Evolutionary conservation across 345 rosid genomes (phyloP), one percentile per base, ranked within the genome.

Genomic region (Camelina laxa): DNA sequence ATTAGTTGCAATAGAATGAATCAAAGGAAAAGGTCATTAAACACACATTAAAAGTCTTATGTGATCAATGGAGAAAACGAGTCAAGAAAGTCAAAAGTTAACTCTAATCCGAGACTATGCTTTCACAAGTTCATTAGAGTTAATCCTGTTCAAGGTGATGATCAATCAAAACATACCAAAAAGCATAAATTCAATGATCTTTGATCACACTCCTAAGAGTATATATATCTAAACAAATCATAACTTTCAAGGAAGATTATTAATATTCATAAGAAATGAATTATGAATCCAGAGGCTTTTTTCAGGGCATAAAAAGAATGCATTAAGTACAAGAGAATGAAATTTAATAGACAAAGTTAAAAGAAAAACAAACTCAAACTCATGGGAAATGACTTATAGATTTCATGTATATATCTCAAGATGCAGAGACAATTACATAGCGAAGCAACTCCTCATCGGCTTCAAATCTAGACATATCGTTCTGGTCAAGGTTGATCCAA

Each of bases 401-500:
- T 36, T 72, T 33, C 22, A 48, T n/a, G 44, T 35, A 48, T n/a
- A 31, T 35, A 21, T 53, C 44, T 63, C 44, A 63, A 39, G 55
- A 63, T 39, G 22, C 9, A 73, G 65, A 63, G 19, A 33, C 16
- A 19, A 20, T 64, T n/a, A 72, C 77, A 53, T 64, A 73, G 7
- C 64, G 16, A 9, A 73, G 56, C 36, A 73, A 54, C n/a, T 73
- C 70, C 17, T 73, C 62, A 31, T 73, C 70, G 1, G 64, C 20
- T 73, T 73, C 64, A 44, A 63, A 54, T 44, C 47, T 73, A 1
- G 77, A 64, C 77, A 73, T 73, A 39, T 54, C 70, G 13, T 41
- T 63, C 63, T 64, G 69, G 36, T 73, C 70, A 50, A 73, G 36
- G 9, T 54, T 73, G 55, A 73, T 7, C 70, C 76, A 73, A 73